These are phyloP conservation scores for Coemansia sp. DNA, from an alignment of 192 early-diverging fungal species.

Conservation along the genomic window DNA sequence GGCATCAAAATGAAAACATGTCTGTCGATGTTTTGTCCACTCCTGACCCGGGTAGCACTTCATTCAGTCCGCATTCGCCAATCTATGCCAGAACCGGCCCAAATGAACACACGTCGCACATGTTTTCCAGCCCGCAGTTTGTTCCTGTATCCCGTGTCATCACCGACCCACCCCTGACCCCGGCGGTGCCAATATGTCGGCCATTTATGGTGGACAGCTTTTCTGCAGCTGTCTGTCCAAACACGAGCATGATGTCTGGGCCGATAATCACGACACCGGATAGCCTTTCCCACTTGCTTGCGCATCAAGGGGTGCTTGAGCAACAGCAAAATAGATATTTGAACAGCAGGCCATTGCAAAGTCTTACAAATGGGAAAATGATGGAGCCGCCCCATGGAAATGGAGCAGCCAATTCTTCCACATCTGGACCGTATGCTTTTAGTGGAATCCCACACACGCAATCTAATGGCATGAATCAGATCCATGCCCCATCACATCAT, in stretches of 20 bases:
- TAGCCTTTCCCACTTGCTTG: constrained; percentile 16
- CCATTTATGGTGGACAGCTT: not conserved
- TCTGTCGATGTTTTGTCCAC: not conserved
- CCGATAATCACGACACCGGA: constrained; percentile 20
- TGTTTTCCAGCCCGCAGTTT: not conserved
- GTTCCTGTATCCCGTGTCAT: not conserved
- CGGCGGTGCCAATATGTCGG: not conserved
- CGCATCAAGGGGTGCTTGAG: constrained; percentile 8
- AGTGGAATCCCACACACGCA: not conserved
- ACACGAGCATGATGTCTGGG: not conserved
- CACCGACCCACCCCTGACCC: not conserved
- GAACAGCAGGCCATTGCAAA: not conserved
- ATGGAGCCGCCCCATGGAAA: not conserved
- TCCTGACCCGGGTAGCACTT: not conserved
- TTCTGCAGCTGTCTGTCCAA: not conserved
- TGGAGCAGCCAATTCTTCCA: not conserved
- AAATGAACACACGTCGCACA: not conserved
- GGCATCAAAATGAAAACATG: not conserved
- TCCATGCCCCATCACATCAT: not conserved
- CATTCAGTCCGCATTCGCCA: not conserved
- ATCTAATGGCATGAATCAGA: not conserved
- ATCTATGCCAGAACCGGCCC: not conserved
- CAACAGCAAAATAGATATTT: constrained; percentile 3
- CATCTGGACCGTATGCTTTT: not conserved
- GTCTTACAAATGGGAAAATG: not conserved